phyloP scores from a whole-genome alignment of 805 yeast species.

The Ogataea minuta region DNA sequence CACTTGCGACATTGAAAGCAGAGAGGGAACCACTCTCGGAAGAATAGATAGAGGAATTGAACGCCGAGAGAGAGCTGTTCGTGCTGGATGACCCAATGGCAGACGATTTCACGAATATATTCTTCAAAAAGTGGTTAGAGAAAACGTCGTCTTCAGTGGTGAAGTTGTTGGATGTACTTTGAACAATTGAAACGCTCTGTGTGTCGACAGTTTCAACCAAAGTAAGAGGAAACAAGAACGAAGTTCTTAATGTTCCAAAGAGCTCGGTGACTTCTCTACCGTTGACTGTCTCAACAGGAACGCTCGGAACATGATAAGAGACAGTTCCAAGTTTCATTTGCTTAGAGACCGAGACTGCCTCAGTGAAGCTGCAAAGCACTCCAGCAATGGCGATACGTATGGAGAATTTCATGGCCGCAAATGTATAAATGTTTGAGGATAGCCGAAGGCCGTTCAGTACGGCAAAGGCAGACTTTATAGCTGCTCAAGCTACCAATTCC shows the following conservation, averaged over 20 bases:
- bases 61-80: slow-evolving; percentile 1
- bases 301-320: slow-evolving; percentile 11
- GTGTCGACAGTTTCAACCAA: neutral
- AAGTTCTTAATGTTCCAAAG: slow-evolving; percentile 4
- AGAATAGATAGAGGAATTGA: slow-evolving; percentile 2
- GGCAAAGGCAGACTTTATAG: no score
- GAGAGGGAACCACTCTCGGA: neutral
- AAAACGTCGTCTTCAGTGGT: slow-evolving; percentile 9
- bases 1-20: slow-evolving; percentile 3
- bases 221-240: slow-evolving; percentile 12
- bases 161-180: slow-evolving; percentile 3
- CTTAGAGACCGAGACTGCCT: slow-evolving; percentile 11
- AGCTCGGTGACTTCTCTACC: neutral
- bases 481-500: no score
- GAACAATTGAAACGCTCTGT: neutral
- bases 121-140: slow-evolving; percentile 13
- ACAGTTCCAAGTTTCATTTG: slow-evolving; percentile 10
- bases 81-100: neutral
- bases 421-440: no score
- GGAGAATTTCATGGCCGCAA: no score
- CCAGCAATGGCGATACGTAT: no score
- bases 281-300: slow-evolving; percentile 7
- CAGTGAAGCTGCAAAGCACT: neutral
- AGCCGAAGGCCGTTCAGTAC: no score
- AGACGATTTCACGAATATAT: slow-evolving; percentile 4